A percentile compares a stretch with the other conserved stretches of the same genome.
Evolutionary conservation across 352 stramenopile species (phyloP).

Genomic region (Elongisporangium anandrum): DNA sequence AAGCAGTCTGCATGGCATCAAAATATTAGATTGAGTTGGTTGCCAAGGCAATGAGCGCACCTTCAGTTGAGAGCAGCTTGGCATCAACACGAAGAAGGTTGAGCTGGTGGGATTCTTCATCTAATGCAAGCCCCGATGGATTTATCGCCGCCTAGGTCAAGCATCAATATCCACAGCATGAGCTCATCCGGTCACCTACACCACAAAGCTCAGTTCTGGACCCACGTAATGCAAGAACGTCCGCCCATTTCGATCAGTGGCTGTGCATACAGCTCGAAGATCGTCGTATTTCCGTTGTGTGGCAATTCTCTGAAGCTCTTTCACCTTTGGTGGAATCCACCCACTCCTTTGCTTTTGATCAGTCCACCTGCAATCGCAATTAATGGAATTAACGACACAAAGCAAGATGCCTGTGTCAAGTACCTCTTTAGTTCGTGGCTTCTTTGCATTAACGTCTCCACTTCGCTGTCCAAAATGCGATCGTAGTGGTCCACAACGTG

Average conservation of each 20-base stretch:
- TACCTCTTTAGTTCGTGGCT: slow-evolving; percentile 26
- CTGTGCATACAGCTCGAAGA: slow-evolving; percentile 24
- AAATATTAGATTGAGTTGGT: background rate
- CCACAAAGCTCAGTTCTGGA: too few species aligned
- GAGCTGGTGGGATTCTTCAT: slow-evolving; percentile 17
- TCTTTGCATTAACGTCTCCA: slow-evolving; percentile 27
- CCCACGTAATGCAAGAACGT: slow-evolving; percentile 61
- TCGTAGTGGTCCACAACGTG: slow-evolving; percentile 26
- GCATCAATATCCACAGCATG: background rate
- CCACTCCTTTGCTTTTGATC: slow-evolving; percentile 5
- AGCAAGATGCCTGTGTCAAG: background rate
- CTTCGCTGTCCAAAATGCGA: slow-evolving; percentile 13
- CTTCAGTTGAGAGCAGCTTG: slow-evolving; percentile 20
- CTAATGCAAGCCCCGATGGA: slow-evolving; percentile 5
- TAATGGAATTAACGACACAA: background rate
- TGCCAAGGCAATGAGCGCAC: slow-evolving; percentile 6
- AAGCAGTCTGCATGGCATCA: slow-evolving; percentile 21
- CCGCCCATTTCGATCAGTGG: slow-evolving; percentile 28
- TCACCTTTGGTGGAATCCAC: slow-evolving; percentile 41
- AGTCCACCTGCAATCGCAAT: slow-evolving; percentile 8
- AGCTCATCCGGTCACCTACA: background rate
- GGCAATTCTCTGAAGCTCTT: slow-evolving; percentile 27
- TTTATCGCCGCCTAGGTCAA: slow-evolving; percentile 12
- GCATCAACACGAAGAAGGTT: slow-evolving; percentile 20
- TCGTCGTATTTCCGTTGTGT: slow-evolving; percentile 19